Evolutionary conservation across 2,329 filamentous ascomycete species (phyloP), one percentile per base, ranked within the genome.

Genomic region (Fusarium nematophilum): DNA sequence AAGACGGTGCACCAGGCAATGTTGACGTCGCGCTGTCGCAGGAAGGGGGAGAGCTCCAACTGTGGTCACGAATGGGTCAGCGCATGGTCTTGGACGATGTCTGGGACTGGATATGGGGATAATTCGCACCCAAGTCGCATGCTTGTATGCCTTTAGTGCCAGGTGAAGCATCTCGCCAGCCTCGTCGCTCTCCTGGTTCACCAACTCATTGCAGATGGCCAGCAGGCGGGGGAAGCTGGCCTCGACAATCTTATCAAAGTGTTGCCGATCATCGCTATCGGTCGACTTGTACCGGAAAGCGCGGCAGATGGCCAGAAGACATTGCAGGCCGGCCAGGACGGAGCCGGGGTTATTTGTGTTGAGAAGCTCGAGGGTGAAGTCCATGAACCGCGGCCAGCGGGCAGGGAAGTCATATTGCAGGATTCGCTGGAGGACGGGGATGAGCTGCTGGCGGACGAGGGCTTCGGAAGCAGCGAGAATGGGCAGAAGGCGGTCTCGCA

Each of bases 1-100:
- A 99, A 98, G 57, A 99, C 85, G 18, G 93, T 94, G 76, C 94
- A 98, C 95, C 95, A 99, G 58, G 91, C 91, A 59, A 97, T 91
- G 74, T 96, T 97, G 55, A 89, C 86, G 64, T 91, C 84, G 69
- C 93, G 90, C 64, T 91, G 87, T 72, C 90, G 90, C 52, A 98
- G 82, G 69, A 88, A 88, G 44, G 84, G 81, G 21, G 91, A 90
- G 49, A 99, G 86, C 71, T 98, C 95, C 70, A 97, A 91, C 92
- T 95, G 78, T 43, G 66, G 33, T 34, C 36, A 60, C 53, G 52
- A 59, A 72, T 50, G n/a, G 78, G 78, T 71, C 38, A 70, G 51
- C 44, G 36, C 31, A 34, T 15, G 39, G 13, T 38, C 31, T 11
- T 27, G 11, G 17, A 14, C 7, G 17, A 51, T 10, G 33, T 13